Conservation (phyloP, 1,284 basidiomycete species). For the Papiliotrema terrestris region DNA sequence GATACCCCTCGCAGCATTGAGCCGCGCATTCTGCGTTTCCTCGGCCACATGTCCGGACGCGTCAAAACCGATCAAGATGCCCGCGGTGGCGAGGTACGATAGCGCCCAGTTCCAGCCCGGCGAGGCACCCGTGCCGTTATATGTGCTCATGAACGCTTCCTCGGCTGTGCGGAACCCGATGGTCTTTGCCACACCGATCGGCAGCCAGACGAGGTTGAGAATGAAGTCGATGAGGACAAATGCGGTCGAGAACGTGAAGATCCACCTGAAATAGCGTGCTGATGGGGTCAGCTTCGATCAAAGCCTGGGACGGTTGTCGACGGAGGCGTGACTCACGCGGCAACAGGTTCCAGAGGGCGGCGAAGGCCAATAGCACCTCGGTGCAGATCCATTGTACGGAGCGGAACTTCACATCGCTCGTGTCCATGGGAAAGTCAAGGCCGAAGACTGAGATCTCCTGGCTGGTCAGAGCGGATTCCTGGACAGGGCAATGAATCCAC, state of each 20-base stretch:
- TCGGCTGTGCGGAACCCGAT: slow-evolving; percentile 1
- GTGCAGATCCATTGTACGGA: slow-evolving; percentile 75
- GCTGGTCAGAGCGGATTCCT: background rate
- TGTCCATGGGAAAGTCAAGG: slow-evolving; percentile 71
- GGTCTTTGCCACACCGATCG: background rate
- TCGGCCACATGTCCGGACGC: slow-evolving; percentile 84
- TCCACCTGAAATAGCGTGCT: background rate
- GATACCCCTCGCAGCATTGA: slow-evolving; percentile 74
- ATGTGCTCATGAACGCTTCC: slow-evolving; percentile 45
- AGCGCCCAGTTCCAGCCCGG: slow-evolving; percentile 81
- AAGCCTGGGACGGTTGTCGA: background rate
- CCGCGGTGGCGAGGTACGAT: slow-evolving; percentile 75
- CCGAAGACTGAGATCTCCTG: slow-evolving; percentile 63
- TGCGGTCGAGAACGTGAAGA: background rate
- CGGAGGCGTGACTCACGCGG: slow-evolving; percentile 59
- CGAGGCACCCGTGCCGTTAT: slow-evolving; percentile 80
- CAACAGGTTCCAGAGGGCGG: slow-evolving; percentile 65
- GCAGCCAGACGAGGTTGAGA: background rate
- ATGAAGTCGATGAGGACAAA: background rate
- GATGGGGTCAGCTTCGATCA: background rate
- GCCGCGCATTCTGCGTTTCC: slow-evolving; percentile 80
- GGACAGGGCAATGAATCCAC: slow-evolving; percentile 43
- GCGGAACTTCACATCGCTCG: slow-evolving; percentile 72
- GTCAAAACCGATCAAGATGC: slow-evolving; percentile 80
- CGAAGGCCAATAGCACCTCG: slow-evolving; percentile 16